Evolutionary conservation across 129 eudicot species (phyloP).

Genomic region (Centrapalus pauciflorus): DNA sequence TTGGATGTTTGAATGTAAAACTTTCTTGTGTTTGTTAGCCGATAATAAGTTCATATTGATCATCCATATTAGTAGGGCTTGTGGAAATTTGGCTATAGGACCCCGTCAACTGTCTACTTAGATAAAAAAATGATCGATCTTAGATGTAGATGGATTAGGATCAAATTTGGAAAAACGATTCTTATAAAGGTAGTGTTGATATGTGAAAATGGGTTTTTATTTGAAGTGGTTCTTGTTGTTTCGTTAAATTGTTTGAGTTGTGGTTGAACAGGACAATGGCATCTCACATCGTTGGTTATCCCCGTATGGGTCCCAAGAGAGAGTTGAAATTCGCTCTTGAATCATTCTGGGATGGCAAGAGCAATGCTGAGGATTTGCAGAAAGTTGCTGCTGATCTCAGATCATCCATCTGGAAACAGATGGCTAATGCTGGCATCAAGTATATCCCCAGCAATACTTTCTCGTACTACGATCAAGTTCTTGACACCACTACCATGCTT

Average conservation of each 20-base stretch:
- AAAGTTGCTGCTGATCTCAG: slow-evolving; percentile 91
- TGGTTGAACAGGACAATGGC: slow-evolving; percentile 67
- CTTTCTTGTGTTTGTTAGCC: not conserved
- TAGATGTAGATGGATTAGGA: not conserved
- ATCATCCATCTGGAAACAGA: slow-evolving; percentile 95
- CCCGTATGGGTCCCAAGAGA: slow-evolving; percentile 99
- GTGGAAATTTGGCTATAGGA: too few relatives aligned
- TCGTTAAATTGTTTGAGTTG: slow-evolving; percentile 10
- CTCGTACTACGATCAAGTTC: slow-evolving; percentile 50
- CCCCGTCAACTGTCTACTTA: not conserved
- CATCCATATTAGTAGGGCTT: not conserved
- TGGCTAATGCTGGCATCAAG: slow-evolving; percentile 82
- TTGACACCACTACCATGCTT: slow-evolving; percentile 54
- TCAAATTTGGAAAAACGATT: not conserved
- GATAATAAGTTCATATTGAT: not conserved
- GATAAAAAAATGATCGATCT: not conserved
- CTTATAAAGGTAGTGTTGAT: too few relatives aligned
- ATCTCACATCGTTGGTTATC: slow-evolving; percentile 96
- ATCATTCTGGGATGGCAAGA: slow-evolving; percentile 99
- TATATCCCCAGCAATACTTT: slow-evolving; percentile 61
- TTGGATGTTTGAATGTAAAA: not conserved
- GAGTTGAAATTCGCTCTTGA: slow-evolving; percentile 97
- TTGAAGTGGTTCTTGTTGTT: not conserved
- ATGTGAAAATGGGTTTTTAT: too few relatives aligned
- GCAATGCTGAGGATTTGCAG: slow-evolving; percentile 85